phyloP scores from a whole-genome alignment of 331 rosid genomes.

The Spiraea crenata region DNA sequence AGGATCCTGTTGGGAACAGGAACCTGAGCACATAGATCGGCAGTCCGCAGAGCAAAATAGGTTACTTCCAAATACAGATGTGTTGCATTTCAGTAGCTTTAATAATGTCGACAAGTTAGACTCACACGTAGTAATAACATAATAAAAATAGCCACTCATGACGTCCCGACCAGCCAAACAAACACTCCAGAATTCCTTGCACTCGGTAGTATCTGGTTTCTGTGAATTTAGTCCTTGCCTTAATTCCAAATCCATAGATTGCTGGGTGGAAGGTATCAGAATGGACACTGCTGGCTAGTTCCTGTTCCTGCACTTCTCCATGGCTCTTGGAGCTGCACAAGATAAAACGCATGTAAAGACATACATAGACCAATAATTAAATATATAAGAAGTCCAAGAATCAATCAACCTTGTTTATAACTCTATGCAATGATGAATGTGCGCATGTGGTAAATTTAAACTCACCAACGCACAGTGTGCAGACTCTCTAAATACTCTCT shows the following conservation, averaged over 20 bases:
- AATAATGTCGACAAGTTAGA: conserved; percentile 29
- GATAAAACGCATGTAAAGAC: neutral
- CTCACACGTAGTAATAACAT: conserved; percentile 19
- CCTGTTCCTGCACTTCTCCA: conserved; percentile 66
- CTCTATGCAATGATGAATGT: neutral
- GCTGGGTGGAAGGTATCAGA: conserved; percentile 35
- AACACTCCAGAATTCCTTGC: conserved; percentile 20
- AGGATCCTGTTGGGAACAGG: conserved; percentile 34
- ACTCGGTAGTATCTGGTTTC: conserved; percentile 18
- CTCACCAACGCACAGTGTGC: neutral
- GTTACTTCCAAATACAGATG: conserved; percentile 27
- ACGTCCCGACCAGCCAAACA: conserved; percentile 42
- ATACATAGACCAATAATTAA: neutral
- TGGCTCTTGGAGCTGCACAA: conserved; percentile 77
- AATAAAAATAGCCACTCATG: conserved; percentile 27
- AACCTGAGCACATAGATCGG: conserved; percentile 24
- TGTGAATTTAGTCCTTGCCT: conserved; percentile 18
- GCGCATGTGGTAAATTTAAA: neutral
- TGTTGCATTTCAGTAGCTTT: conserved; percentile 21
- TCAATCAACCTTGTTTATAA: neutral
- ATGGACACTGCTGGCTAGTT: conserved; percentile 33
- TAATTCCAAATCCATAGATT: conserved; percentile 19
- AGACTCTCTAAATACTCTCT: neutral
- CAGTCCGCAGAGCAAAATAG: neutral
- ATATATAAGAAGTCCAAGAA: neutral